Conservation (phyloP, 768 basidiomycete species). For the Leccinum boreale region DNA sequence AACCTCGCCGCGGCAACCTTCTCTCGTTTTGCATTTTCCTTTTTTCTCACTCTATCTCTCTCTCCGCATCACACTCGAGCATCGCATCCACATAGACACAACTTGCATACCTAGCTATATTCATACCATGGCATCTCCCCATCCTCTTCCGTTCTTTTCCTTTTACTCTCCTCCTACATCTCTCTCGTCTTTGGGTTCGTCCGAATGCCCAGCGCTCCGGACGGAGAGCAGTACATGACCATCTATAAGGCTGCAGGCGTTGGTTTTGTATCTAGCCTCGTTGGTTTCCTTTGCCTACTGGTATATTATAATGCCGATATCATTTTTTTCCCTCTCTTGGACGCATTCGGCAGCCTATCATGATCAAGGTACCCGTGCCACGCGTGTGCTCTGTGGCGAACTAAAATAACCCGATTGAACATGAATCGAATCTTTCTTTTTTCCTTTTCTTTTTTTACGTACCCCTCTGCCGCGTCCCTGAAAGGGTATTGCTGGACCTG, state of each 20-base stretch:
- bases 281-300: conserved; percentile 7
- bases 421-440: not conserved
- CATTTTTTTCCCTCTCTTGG: not conserved
- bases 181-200: conserved; percentile 12
- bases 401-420: not conserved
- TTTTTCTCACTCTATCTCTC: not conserved
- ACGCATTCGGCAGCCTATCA: not conserved
- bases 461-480: not conserved
- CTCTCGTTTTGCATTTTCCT: conserved; percentile 13
- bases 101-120: conserved; percentile 34
- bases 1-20: conserved; percentile 14
- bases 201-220: conserved; percentile 18
- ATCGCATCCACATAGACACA: conserved; percentile 30
- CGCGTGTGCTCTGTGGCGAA: not conserved
- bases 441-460: not conserved
- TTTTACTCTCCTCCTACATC: not conserved
- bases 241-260: conserved; percentile 1
- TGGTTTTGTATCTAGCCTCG: conserved; percentile 21
- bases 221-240: conserved; percentile 8
- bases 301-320: conserved; percentile 24
- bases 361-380: conserved; percentile 4
- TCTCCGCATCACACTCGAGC: conserved; percentile 17
- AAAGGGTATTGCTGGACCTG: not conserved
- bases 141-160: not conserved
- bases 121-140: conserved; percentile 33